Evolutionary conservation across 1,139 yeast species (phyloP), one percentile per base, ranked within the genome.

Genomic region (Lodderomyces beijingensis): DNA sequence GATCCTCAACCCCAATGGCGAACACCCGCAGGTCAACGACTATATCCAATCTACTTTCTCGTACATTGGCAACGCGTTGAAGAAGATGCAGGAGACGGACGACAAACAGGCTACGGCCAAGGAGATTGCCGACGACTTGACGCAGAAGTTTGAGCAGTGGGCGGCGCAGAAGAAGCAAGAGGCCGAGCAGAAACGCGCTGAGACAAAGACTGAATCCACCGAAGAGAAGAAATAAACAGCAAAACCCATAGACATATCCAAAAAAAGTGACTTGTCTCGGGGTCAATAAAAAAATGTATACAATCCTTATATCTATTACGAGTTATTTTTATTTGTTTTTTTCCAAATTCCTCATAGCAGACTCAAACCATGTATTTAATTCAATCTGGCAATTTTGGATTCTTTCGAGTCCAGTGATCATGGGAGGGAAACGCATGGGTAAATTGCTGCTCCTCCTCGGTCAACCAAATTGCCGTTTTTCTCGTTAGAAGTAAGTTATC

Each of bases 221-320:
- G 20, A 15, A 27, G 16, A 16, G 24, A 10, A 23, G n/a, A 9
- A 23, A 23, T 10, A 12, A 12, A 23, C 26, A 23, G n/a, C 13
- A 10, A 23, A 23, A 23, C 11, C 7, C 13, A 23, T 9, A 12
- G 26, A 10, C 9, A 19, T 19, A 9, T 19, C n/a, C n/a, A 19
- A 9, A 19, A n/a, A n/a, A n/a, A n/a, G n/a, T n/a, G n/a, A n/a
- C n/a, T n/a, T n/a, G n/a, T n/a, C n/a, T n/a, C n/a, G n/a, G n/a
- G n/a, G n/a, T n/a, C n/a, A n/a, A n/a, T n/a, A 16, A 6, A 20
- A 4, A 27, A 43, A 63, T 69, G 71, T 68, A 48, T 60, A 68
- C 76, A 70, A 63, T 65, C 62, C 69, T 74, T 72, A 72, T 72
- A 72, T 72, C 78, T 63, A 66, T 50, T 51, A 62, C 51, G 51